Conservation (phyloP, 2,329 filamentous ascomycete genomes). For the Westerdykella aurantiaca region DNA sequence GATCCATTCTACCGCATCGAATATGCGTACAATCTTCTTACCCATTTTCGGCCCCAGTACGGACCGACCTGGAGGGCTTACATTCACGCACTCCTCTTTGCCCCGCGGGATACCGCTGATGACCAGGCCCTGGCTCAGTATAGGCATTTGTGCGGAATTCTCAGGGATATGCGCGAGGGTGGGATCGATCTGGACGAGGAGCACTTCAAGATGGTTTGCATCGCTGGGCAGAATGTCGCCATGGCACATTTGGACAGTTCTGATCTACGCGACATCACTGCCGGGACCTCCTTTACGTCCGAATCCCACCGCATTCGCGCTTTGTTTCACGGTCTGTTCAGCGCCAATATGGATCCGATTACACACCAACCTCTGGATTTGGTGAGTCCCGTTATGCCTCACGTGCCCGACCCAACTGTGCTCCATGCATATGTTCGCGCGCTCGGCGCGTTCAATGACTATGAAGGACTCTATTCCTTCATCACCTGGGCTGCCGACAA, state of each 20-base stretch:
- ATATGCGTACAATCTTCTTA: constrained; percentile 26
- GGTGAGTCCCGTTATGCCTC: constrained; percentile 28
- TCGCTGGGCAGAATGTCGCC: constrained; percentile 24
- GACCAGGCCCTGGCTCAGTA: constrained; percentile 14
- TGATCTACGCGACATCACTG: constrained; percentile 7
- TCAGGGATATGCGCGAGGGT: constrained; percentile 21
- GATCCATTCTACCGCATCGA: constrained; percentile 24
- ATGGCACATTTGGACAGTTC: constrained; percentile 9
- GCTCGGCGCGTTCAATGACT: constrained; percentile 57
- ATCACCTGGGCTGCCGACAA: constrained; percentile 52
- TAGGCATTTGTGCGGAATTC: constrained; percentile 16
- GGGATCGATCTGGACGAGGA: constrained; percentile 32
- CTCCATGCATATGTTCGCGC: constrained; percentile 59
- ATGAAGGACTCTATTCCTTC: constrained; percentile 52
- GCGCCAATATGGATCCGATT: constrained; percentile 11
- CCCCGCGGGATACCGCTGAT: not conserved
- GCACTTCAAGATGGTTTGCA: constrained; percentile 30
- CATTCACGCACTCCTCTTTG: constrained; percentile 18
- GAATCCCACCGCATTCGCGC: constrained; percentile 18
- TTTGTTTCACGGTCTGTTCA: constrained; percentile 23
- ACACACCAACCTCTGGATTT: constrained; percentile 14
- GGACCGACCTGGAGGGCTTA: constrained; percentile 28
- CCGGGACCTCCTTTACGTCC: constrained; percentile 10
- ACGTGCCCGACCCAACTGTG: constrained; percentile 43
- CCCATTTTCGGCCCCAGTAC: constrained; percentile 18